Conservation (phyloP, 495 filamentous ascomycete species). For the Thermothielavioides terrestris region DNA sequence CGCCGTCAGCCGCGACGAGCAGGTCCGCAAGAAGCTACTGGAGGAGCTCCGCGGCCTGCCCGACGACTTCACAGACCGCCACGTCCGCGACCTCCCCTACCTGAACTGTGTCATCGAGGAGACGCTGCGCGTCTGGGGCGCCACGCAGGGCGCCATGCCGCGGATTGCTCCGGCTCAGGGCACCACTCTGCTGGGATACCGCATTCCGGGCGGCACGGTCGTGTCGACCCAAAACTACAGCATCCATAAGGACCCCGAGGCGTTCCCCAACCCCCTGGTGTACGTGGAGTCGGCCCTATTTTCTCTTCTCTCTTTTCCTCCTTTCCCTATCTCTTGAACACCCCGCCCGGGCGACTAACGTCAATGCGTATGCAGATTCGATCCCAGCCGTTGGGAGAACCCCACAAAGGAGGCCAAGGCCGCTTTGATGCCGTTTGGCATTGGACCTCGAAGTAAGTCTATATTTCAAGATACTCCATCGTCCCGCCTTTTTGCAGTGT, state of each 20-base stretch:
- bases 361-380: no score
- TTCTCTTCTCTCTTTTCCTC: slow-evolving; percentile 20
- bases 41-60: background rate
- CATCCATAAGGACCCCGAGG: background rate
- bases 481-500: no score
- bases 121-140: background rate
- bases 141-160: background rate
- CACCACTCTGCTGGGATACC: background rate
- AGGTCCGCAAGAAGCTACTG: background rate
- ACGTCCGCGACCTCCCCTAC: background rate
- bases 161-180: background rate
- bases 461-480: no score
- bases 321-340: no score
- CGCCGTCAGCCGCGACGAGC: background rate
- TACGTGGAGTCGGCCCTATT: background rate
- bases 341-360: no score
- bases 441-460: no score
- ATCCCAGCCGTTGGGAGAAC: no score
- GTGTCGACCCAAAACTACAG: background rate
- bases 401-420: no score
- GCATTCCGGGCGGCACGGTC: background rate
- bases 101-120: background rate
- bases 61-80: background rate
- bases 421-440: no score
- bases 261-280: background rate